These are phyloP conservation scores for Sporothrix pallida DNA, from an alignment of 2,329 filamentous ascomycete species.

Conservation along the genomic window DNA sequence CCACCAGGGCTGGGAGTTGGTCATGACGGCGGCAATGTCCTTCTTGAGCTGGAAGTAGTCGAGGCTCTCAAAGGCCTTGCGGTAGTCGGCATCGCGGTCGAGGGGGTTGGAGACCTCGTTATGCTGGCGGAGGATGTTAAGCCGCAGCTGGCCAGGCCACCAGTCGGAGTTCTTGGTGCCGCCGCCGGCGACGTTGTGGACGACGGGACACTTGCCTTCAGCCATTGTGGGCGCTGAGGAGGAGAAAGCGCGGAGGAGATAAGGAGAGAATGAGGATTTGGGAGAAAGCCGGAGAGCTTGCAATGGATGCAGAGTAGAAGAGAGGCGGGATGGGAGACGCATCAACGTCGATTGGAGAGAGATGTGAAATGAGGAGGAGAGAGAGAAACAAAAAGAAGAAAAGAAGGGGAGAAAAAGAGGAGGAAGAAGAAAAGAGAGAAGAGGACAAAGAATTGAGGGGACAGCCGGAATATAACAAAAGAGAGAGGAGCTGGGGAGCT, in stretches of 20 bases:
- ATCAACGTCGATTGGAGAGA: slow-evolving; percentile 21
- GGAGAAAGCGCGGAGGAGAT: slow-evolving; percentile 8
- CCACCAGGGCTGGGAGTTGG: slow-evolving; percentile 81
- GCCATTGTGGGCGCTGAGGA: slow-evolving; percentile 29
- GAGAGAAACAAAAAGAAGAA: not conserved
- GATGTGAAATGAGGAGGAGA: too few species aligned
- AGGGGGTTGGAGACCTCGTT: slow-evolving; percentile 67
- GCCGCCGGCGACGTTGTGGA: slow-evolving; percentile 55
- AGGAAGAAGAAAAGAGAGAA: slow-evolving; percentile 15
- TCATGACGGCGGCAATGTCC: slow-evolving; percentile 73
- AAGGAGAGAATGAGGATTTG: slow-evolving; percentile 8
- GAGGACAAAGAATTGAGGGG: slow-evolving; percentile 17
- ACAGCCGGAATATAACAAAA: slow-evolving; percentile 13
- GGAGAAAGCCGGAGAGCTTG: slow-evolving; percentile 17
- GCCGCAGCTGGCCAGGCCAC: slow-evolving; percentile 72
- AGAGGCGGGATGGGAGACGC: slow-evolving; percentile 23
- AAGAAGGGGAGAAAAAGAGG: slow-evolving; percentile 12
- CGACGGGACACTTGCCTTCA: slow-evolving; percentile 33
- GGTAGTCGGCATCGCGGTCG: slow-evolving; percentile 72
- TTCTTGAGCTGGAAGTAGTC: slow-evolving; percentile 62
- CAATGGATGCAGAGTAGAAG: slow-evolving; percentile 1
- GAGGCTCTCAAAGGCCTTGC: slow-evolving; percentile 71
- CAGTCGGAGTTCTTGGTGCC: slow-evolving; percentile 73
- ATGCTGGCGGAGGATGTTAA: slow-evolving; percentile 77
- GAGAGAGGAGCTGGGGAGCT: slow-evolving; percentile 3